phyloP scores from a whole-genome alignment of 306 rosid species.

The Cucumis hystrix region DNA sequence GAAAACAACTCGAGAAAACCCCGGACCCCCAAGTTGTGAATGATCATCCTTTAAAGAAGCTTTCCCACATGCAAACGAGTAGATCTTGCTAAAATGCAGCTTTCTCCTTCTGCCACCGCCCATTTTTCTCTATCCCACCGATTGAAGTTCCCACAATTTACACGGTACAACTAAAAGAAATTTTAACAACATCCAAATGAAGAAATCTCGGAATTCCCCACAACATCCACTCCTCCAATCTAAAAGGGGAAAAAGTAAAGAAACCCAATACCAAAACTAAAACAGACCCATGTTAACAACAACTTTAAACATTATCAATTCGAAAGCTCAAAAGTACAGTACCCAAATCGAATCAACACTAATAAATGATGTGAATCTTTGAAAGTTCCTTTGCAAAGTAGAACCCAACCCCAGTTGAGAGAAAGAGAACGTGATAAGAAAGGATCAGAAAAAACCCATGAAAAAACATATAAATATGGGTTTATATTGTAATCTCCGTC shows the following conservation, averaged over 20 bases:
- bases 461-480: background rate
- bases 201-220: background rate
- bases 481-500: slow-evolving; percentile 15
- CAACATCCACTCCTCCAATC: background rate
- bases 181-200: background rate
- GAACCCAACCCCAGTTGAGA: background rate
- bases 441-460: background rate
- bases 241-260: background rate
- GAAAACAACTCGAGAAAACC: slow-evolving; percentile 65
- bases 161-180: background rate
- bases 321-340: slow-evolving; percentile 18
- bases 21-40: slow-evolving; percentile 63
- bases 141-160: background rate
- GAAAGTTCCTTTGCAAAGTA: background rate
- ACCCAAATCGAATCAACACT: background rate
- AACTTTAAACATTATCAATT: background rate
- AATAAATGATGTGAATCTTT: background rate
- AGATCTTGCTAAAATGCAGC: slow-evolving; percentile 75
- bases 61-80: slow-evolving; percentile 61
- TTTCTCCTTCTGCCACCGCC: slow-evolving; percentile 35
- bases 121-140: slow-evolving; percentile 19
- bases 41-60: slow-evolving; percentile 45
- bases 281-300: background rate
- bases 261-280: background rate
- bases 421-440: background rate